A percentile compares a stretch with the other conserved stretches of the same genome.
Conservation (phyloP, 2,329 filamentous ascomycete species). For the Anisogramma anomala region DNA sequence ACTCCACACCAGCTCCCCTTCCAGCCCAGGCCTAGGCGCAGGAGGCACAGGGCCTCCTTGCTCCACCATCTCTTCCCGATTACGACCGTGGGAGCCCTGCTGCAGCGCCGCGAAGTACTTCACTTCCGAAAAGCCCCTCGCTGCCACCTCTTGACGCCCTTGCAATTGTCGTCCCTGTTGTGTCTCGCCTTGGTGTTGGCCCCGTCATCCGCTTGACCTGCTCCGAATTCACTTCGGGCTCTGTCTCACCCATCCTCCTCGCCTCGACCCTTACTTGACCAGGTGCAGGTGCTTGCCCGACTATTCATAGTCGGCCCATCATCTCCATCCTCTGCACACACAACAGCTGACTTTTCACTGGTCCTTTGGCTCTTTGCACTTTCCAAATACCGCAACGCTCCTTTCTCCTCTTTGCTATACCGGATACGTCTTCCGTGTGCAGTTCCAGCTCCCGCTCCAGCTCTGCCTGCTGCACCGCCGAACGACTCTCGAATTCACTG, state of each 20-base stretch:
- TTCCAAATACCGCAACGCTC: too few species aligned
- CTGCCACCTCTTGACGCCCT: not conserved
- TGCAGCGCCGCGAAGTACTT: constrained; percentile 13
- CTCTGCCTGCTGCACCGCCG: too few species aligned
- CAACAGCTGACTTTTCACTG: too few species aligned
- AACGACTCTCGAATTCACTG: too few species aligned
- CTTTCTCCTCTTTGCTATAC: too few species aligned
- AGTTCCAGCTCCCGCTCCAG: too few species aligned
- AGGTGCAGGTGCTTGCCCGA: constrained; percentile 1
- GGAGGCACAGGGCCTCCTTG: constrained; percentile 11
- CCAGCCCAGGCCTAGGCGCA: constrained; percentile 7
- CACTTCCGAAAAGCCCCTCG: constrained; percentile 12
- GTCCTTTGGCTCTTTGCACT: too few species aligned
- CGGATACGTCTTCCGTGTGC: too few species aligned
- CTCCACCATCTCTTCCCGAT: constrained; percentile 10
- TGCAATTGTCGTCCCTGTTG: too few species aligned
- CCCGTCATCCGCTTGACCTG: not conserved
- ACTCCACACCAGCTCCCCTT: too few species aligned
- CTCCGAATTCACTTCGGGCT: constrained; percentile 7
- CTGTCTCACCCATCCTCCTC: constrained; percentile 11
- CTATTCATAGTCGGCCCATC: too few species aligned
- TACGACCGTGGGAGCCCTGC: constrained; percentile 10
- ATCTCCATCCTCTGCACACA: too few species aligned
- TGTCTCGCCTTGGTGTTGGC: not conserved
- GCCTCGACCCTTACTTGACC: not conserved